phyloP scores from a whole-genome alignment of 495 filamentous ascomycete genomes.

The Aspergillus haitiensis region DNA sequence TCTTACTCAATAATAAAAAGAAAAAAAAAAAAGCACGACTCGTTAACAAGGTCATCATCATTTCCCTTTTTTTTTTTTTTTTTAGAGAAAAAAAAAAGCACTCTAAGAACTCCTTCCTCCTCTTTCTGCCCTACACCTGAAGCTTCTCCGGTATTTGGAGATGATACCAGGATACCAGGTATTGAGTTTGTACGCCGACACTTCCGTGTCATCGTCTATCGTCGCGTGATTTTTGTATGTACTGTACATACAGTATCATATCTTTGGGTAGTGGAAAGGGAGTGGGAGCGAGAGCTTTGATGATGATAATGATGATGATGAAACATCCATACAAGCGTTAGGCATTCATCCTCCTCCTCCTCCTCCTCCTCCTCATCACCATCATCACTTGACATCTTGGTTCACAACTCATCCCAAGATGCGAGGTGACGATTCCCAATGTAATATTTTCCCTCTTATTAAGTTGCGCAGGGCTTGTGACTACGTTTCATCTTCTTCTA shows the following conservation, averaged over 20 bases:
- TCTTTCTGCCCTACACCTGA: neutral
- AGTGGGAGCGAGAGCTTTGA: neutral
- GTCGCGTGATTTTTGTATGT: constrained; percentile 11
- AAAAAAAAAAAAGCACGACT: neutral
- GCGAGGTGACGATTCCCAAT: too few species aligned
- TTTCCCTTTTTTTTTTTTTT: neutral
- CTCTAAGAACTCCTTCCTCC: too few species aligned
- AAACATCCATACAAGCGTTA: too few species aligned
- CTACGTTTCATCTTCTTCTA: too few species aligned
- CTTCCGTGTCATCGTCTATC: constrained; percentile 1
- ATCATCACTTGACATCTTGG: too few species aligned
- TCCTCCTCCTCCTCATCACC: too few species aligned
- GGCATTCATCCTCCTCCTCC: too few species aligned
- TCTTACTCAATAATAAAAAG: too few species aligned
- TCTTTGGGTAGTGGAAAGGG: neutral
- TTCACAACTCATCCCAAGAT: neutral
- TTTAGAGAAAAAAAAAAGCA: too few species aligned
- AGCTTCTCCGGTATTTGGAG: neutral
- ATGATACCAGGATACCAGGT: neutral
- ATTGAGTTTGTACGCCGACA: constrained; percentile 4
- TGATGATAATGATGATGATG: neutral
- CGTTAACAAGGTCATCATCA: neutral
- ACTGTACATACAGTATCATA: neutral
- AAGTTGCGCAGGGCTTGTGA: too few species aligned
- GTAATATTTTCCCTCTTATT: too few species aligned